These are phyloP conservation scores for Wickerhamomyces tratensis DNA, from an alignment of 805 yeast species.

Conservation along the genomic window DNA sequence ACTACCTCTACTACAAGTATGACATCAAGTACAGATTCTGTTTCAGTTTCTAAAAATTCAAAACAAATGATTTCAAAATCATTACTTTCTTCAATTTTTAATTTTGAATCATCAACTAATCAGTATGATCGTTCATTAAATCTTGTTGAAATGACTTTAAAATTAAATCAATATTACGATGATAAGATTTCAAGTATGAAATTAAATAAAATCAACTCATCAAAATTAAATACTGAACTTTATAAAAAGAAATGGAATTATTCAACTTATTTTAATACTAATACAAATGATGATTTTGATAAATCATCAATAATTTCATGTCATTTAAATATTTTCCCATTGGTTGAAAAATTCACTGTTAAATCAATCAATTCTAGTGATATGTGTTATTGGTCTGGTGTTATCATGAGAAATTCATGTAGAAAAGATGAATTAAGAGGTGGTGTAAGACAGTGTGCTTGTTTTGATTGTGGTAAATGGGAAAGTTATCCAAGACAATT, in stretches of 20 bases:
- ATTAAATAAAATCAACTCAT: slow-evolving; percentile 2
- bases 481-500: slow-evolving; percentile 84
- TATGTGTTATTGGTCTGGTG: slow-evolving; percentile 93
- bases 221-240: slow-evolving; percentile 1
- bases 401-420: slow-evolving; percentile 94
- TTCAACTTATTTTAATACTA: slow-evolving; percentile 24
- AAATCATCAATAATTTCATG: slow-evolving; percentile 34
- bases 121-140: slow-evolving; percentile 1
- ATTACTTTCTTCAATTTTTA: background rate
- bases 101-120: background rate
- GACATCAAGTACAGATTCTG: background rate
- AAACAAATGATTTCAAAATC: background rate
- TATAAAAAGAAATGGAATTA: slow-evolving; percentile 35
- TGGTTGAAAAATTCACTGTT: slow-evolving; percentile 85
- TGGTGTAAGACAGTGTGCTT: slow-evolving; percentile 92
- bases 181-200: slow-evolving; percentile 2
- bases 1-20: background rate
- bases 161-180: slow-evolving; percentile 12
- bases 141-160: slow-evolving; percentile 8
- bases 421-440: slow-evolving; percentile 80
- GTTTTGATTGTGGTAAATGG: slow-evolving; percentile 90
- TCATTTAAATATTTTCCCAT: slow-evolving; percentile 67
- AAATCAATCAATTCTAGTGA: slow-evolving; percentile 58
- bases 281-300: slow-evolving; percentile 22
- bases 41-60: too few species aligned